Conservation (phyloP, 495 filamentous ascomycete species). For the Evansstolkia leycettana region DNA sequence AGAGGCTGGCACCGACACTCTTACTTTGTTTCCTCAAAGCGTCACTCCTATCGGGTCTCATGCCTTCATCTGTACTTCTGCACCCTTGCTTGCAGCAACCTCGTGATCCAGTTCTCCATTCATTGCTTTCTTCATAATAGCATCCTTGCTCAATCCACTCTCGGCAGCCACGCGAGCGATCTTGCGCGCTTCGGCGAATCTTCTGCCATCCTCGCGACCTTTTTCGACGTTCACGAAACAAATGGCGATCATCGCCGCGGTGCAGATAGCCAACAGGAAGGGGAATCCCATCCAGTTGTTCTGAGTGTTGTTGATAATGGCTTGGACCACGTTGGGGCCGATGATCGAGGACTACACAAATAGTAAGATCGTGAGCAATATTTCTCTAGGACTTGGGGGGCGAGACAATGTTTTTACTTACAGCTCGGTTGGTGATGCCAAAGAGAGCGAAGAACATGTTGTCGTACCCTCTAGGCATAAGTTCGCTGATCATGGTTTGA, state of each 20-base stretch:
- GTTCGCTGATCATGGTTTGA: conserved; percentile 42
- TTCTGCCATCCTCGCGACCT: conserved; percentile 30
- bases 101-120: background rate
- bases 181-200: conserved; percentile 27
- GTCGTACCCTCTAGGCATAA: conserved; percentile 38
- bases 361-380: no score
- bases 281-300: conserved; percentile 42
- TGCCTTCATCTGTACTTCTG: no score
- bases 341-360: conserved; percentile 35
- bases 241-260: conserved; percentile 27
- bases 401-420: conserved; percentile 11
- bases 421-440: conserved; percentile 38
- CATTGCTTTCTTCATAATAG: background rate
- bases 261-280: conserved; percentile 34
- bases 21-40: no score
- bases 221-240: conserved; percentile 34
- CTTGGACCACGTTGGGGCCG: conserved; percentile 37
- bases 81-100: no score
- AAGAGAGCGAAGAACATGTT: conserved; percentile 43
- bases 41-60: no score
- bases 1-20: no score
- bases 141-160: conserved; percentile 6
- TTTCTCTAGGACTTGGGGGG: no score
- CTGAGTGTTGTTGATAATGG: conserved; percentile 33
- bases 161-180: conserved; percentile 16